phyloP scores from a whole-genome alignment of 2,329 filamentous ascomycete species.

The Penicillium carneum region DNA sequence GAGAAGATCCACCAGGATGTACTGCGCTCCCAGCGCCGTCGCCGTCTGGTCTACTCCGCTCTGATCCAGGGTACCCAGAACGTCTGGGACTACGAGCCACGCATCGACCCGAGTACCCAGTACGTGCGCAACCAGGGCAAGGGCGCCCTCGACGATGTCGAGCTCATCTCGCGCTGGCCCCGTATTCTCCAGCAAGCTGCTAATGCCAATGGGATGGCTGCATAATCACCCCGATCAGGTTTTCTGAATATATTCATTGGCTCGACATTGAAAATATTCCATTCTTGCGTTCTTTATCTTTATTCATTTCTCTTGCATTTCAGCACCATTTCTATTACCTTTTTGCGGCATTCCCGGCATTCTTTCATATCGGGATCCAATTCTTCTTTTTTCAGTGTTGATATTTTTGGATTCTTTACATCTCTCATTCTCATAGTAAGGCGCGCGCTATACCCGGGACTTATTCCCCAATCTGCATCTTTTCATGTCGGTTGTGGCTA shows the following conservation, averaged over 20 bases:
- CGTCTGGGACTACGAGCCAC: conserved; percentile 84
- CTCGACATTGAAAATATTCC: neutral
- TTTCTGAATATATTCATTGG: neutral
- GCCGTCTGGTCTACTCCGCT: conserved; percentile 79
- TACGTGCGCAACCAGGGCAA: conserved; percentile 73
- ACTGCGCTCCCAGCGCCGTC: conserved; percentile 76
- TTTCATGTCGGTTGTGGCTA: conserved; percentile 7
- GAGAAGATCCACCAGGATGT: conserved; percentile 77
- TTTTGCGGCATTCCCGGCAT: conserved; percentile 14
- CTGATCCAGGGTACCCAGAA: conserved; percentile 77
- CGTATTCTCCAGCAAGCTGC: conserved; percentile 47
- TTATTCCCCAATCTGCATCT: conserved; percentile 23
- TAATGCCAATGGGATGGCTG: conserved; percentile 32
- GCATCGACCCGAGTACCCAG: conserved; percentile 59
- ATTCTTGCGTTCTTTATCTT: neutral
- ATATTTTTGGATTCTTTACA: conserved; percentile 9
- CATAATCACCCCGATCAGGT: neutral
- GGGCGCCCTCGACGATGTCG: conserved; percentile 52
- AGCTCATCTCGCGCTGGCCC: conserved; percentile 53
- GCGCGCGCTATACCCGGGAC: conserved; percentile 44
- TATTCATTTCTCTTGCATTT: conserved; percentile 11
- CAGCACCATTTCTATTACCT: conserved; percentile 15
- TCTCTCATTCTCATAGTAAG: conserved; percentile 37
- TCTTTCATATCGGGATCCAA: neutral
- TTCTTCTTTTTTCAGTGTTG: conserved; percentile 19